These are phyloP conservation scores for Colletotrichum phormii DNA, from an alignment of 2,329 filamentous ascomycete species.

Conservation along the genomic window DNA sequence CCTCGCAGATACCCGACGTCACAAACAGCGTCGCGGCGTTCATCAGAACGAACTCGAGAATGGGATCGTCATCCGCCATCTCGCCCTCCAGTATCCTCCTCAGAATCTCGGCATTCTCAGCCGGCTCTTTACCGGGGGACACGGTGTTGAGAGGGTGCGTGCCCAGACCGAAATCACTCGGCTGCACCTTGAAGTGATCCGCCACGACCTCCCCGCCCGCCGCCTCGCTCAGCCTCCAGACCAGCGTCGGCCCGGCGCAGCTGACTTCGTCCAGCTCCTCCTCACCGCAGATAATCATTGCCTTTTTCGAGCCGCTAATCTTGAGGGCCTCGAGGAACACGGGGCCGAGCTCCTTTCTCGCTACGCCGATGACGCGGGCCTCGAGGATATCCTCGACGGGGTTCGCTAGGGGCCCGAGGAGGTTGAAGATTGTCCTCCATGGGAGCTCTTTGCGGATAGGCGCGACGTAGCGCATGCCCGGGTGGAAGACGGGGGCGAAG, in stretches of 20 bases:
- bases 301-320: slow-evolving; percentile 82
- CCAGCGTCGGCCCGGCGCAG: slow-evolving; percentile 88
- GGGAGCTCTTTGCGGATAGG: slow-evolving; percentile 88
- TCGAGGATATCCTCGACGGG: slow-evolving; percentile 87
- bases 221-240: slow-evolving; percentile 77
- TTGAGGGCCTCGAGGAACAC: slow-evolving; percentile 89
- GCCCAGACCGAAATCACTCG: slow-evolving; percentile 87
- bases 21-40: slow-evolving; percentile 93
- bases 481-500: slow-evolving; percentile 96
- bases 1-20: slow-evolving; percentile 86
- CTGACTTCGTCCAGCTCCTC: slow-evolving; percentile 97
- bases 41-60: slow-evolving; percentile 93
- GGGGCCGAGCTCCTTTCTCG: slow-evolving; percentile 85
- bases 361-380: slow-evolving; percentile 92
- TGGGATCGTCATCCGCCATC: slow-evolving; percentile 80
- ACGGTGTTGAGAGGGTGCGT: slow-evolving; percentile 81
- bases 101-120: slow-evolving; percentile 88
- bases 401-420: slow-evolving; percentile 92
- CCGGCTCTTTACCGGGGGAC: slow-evolving; percentile 85
- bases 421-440: slow-evolving; percentile 97
- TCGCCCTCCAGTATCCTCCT: slow-evolving; percentile 81
- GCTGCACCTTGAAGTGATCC: slow-evolving; percentile 81
- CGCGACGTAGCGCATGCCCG: slow-evolving; percentile 90
- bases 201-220: slow-evolving; percentile 61
- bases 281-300: slow-evolving; percentile 89